phyloP scores from a whole-genome alignment of 495 filamentous ascomycete species.

The Podospora anserina region DNA sequence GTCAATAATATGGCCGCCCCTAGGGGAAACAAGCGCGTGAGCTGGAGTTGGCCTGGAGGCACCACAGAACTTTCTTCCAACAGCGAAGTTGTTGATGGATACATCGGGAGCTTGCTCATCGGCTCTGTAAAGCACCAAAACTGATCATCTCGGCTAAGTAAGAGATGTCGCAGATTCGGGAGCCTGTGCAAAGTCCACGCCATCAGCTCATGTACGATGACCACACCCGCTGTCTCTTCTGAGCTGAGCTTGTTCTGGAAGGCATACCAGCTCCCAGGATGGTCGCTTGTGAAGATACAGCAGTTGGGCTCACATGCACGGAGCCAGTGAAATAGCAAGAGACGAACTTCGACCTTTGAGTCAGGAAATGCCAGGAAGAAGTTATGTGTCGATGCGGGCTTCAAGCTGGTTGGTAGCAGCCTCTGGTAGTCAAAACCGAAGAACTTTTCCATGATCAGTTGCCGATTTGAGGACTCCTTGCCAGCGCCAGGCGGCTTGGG shows the following conservation, averaged over 20 bases:
- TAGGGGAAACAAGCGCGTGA: constrained; percentile 56
- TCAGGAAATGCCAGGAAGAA: constrained; percentile 36
- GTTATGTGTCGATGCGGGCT: constrained; percentile 6
- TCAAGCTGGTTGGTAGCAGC: constrained; percentile 24
- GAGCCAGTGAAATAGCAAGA: constrained; percentile 30
- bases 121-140: constrained; percentile 38
- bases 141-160: constrained; percentile 21
- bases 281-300: constrained; percentile 25
- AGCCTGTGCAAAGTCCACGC: constrained; percentile 31
- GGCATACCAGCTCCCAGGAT: constrained; percentile 30
- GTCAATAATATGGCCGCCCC: constrained; percentile 60
- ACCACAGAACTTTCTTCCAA: neutral
- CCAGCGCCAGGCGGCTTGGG: neutral
- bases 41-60: constrained; percentile 30
- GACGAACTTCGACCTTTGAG: constrained; percentile 10
- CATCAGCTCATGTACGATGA: constrained; percentile 38
- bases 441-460: constrained; percentile 25
- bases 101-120: constrained; percentile 20
- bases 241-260: constrained; percentile 19
- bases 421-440: constrained; percentile 27
- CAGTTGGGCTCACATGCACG: constrained; percentile 27
- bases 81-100: constrained; percentile 21
- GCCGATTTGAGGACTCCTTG: constrained; percentile 8
- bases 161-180: constrained; percentile 23
- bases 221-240: constrained; percentile 20